These are phyloP conservation scores for Borovskyia barvae DNA, from an alignment of 208 protist species.

Conservation along the genomic window DNA sequence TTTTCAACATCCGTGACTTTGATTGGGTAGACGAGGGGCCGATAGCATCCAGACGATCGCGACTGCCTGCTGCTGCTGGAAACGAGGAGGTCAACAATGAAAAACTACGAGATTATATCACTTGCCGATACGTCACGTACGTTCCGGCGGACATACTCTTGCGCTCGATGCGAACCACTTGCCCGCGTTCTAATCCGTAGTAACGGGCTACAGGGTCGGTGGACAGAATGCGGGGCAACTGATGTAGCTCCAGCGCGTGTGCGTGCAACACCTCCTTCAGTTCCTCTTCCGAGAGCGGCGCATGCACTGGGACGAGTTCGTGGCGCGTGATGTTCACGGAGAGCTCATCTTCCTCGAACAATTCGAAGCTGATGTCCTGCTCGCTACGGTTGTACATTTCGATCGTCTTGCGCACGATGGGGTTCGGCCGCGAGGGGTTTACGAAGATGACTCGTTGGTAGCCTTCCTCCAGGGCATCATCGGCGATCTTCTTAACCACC, in stretches of 20 bases:
- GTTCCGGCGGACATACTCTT: conserved; percentile 95
- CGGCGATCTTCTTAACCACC: conserved; percentile 59
- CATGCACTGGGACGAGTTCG: conserved; percentile 96
- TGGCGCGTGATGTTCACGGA: conserved; percentile 98
- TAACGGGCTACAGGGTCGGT: conserved; percentile 96
- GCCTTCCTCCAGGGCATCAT: conserved; percentile 34
- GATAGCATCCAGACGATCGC: too few relatives aligned
- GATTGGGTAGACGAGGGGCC: too few relatives aligned
- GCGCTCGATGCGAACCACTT: conserved; percentile 97
- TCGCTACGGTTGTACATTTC: conserved; percentile 70
- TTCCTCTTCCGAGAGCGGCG: conserved; percentile 82
- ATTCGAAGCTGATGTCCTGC: conserved; percentile 80
- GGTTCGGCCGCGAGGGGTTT: conserved; percentile 51
- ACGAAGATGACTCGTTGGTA: conserved; percentile 76
- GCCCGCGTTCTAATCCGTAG: conserved; percentile 91
- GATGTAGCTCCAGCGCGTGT: conserved; percentile 92
- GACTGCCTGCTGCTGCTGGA: background rate
- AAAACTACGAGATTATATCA: conserved; percentile 72
- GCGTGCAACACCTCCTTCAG: conserved; percentile 86
- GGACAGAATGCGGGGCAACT: conserved; percentile 95
- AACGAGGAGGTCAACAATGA: background rate
- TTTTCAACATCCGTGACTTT: too few relatives aligned
- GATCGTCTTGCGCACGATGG: conserved; percentile 68
- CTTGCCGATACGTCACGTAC: conserved; percentile 98
- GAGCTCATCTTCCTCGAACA: conserved; percentile 95